These are phyloP conservation scores for Yamagishiella unicocca DNA, from an alignment of 139 green algal genomes.

Conservation along the genomic window DNA sequence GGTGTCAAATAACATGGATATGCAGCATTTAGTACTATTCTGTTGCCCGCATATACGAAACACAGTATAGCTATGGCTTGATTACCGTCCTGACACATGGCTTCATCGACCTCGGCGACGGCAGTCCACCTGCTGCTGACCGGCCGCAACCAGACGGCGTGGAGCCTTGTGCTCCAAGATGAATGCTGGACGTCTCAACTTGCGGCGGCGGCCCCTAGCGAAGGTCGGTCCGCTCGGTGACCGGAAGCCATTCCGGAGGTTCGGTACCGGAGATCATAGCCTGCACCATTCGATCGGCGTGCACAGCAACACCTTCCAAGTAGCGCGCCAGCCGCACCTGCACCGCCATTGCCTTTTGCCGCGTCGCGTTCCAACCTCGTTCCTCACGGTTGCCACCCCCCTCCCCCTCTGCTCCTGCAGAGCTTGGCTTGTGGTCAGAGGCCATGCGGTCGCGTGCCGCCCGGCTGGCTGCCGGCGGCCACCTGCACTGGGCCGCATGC, in stretches of 20 bases:
- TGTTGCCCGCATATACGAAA: too few species aligned
- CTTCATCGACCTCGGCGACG: neutral
- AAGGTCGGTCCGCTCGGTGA: neutral
- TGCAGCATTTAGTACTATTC: too few species aligned
- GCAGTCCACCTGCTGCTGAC: constrained; percentile 5
- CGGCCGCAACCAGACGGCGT: neutral
- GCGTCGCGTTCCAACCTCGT: neutral
- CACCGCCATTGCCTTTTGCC: neutral
- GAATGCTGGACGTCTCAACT: constrained; percentile 32
- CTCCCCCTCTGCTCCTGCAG: neutral
- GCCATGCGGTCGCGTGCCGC: neutral
- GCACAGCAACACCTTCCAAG: neutral
- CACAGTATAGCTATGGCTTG: too few species aligned
- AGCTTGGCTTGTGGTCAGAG: too few species aligned
- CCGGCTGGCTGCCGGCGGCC: constrained; percentile 2
- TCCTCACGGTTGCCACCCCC: neutral
- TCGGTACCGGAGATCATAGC: neutral
- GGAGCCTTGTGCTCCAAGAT: neutral
- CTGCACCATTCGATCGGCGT: neutral
- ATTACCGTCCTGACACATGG: too few species aligned
- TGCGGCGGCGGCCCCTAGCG: constrained; percentile 10
- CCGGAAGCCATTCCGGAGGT: neutral
- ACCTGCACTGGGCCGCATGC: constrained; percentile 12
- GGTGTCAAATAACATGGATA: too few species aligned
- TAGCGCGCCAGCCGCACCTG: neutral